Conservation (phyloP, 169 alveolate genomes). For the Eimeria falciformis region DNA sequence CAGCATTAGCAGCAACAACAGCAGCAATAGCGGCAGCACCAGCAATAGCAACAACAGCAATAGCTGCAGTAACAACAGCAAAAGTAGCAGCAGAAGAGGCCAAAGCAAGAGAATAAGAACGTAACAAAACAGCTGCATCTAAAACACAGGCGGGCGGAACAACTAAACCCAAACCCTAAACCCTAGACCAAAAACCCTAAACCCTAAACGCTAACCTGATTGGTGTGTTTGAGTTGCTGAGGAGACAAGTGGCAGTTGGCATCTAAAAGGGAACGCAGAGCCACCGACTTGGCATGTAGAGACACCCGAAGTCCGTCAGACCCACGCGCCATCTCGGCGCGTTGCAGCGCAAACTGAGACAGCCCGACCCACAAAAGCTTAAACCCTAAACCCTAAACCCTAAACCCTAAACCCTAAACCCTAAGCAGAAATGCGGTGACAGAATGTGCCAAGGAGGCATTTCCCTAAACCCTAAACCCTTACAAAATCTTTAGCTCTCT, state of each 20-base stretch:
- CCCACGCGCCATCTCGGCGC: slow-evolving; percentile 24
- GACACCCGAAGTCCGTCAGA: background rate
- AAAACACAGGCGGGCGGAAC: too few species aligned
- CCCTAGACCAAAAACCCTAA: background rate
- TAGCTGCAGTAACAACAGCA: background rate
- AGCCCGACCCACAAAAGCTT: background rate
- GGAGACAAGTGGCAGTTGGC: slow-evolving; percentile 9
- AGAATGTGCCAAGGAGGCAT: too few species aligned
- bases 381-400: slow-evolving; percentile 14
- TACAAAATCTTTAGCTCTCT: slow-evolving; percentile 19
- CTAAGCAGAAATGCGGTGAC: too few species aligned
- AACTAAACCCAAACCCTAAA: background rate
- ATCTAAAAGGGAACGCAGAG: background rate
- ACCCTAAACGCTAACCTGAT: slow-evolving; percentile 31
- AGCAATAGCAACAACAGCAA: background rate
- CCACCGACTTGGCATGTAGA: background rate
- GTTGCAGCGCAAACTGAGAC: slow-evolving; percentile 12
- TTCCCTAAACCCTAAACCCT: slow-evolving; percentile 44
- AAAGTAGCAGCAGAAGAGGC: too few species aligned
- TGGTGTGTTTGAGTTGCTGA: slow-evolving; percentile 17
- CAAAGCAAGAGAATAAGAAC: too few species aligned
- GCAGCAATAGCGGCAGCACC: too few species aligned
- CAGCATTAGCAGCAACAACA: too few species aligned
- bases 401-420: slow-evolving; percentile 13
- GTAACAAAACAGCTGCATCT: too few species aligned